phyloP scores from a whole-genome alignment of 306 rosid species.

The Arachis stenosperma region DNA sequence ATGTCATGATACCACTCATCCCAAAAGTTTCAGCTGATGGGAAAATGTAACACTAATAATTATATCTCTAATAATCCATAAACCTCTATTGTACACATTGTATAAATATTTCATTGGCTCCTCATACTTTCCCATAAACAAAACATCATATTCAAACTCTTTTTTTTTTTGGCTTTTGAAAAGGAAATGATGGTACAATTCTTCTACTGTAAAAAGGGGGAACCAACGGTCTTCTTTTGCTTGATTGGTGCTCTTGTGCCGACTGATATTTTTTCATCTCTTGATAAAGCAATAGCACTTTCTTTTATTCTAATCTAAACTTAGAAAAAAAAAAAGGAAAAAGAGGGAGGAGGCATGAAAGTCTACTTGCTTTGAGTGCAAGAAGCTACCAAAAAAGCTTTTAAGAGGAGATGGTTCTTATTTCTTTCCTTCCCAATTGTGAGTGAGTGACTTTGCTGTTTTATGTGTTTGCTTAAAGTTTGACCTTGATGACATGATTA shows the following conservation, averaged over 20 bases:
- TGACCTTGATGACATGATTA: constrained; percentile 87
- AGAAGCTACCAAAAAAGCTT: constrained; percentile 91
- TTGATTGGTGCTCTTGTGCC: constrained; percentile 73
- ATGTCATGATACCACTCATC: too few relatives aligned
- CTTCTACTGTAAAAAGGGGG: constrained; percentile 52
- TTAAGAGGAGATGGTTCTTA: constrained; percentile 52
- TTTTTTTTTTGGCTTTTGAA: constrained; percentile 9
- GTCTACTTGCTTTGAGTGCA: constrained; percentile 97
- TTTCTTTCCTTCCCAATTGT: constrained; percentile 69
- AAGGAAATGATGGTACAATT: constrained; percentile 49
- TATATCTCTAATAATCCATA: too few relatives aligned
- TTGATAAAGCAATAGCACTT: constrained; percentile 59
- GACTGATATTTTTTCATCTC: constrained; percentile 50
- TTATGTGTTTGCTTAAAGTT: constrained; percentile 86
- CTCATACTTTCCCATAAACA: too few relatives aligned
- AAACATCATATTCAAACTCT: constrained; percentile 41
- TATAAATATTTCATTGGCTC: too few relatives aligned
- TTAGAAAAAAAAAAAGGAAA: constrained; percentile 15
- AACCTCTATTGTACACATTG: too few relatives aligned
- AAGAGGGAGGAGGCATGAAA: constrained; percentile 52
- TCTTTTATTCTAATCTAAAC: constrained; percentile 70
- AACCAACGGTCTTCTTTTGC: constrained; percentile 65
- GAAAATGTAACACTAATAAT: too few relatives aligned
- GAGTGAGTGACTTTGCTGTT: constrained; percentile 56
- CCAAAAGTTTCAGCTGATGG: too few relatives aligned